Base-by-base conservation (phyloP, 345 rosid species). In the Hevea brasiliensis region DNA sequence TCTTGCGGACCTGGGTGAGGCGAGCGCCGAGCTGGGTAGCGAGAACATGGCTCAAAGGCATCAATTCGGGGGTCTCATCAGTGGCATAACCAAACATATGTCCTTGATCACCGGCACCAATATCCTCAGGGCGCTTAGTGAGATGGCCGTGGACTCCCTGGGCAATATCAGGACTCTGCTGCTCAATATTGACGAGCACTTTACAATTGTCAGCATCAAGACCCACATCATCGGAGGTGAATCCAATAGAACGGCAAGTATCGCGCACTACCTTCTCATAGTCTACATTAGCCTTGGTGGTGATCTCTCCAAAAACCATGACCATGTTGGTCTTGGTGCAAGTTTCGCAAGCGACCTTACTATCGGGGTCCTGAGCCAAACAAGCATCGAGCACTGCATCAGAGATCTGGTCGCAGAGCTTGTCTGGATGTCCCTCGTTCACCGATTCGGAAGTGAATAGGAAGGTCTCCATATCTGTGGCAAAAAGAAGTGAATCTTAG, bases 11-110 rank as follows among this genome's bases (percentile, higher is more conserved):
- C 62, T 91, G 88, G 8, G 90, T 88, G 70, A 89, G 89, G 14
- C 88, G 88, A 57, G 97, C 92, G 8, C 94, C 92, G 0, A 89
- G 92, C 87, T 85, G 88, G 47, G 94, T 91, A 0, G 97, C 87
- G 8, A 89, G 83, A 21, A 91, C 91, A 61, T 89, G 94, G 77
- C 83, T 91, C 67, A 91, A 74, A 0, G 94, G 94, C 94, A 89
- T 88, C 20, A 89, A 77, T 77, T 91, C 92, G 4, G 51, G 50
- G 47, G 67, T 71, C 59, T 71, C 74, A n/a, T 71, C 67, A 6
- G 74, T 71, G 57, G 74, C 67, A 71, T 61, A 71, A 35, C 74
- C 67, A 61, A 71, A 71, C 74, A 72, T 72, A 13, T 62, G 61
- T 27, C n/a, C n/a, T n/a, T n/a, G n/a, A 23, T 72, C 70, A 63